These are phyloP conservation scores for Phytophthora megakarya DNA, from an alignment of 352 stramenopile species.

Conservation along the genomic window DNA sequence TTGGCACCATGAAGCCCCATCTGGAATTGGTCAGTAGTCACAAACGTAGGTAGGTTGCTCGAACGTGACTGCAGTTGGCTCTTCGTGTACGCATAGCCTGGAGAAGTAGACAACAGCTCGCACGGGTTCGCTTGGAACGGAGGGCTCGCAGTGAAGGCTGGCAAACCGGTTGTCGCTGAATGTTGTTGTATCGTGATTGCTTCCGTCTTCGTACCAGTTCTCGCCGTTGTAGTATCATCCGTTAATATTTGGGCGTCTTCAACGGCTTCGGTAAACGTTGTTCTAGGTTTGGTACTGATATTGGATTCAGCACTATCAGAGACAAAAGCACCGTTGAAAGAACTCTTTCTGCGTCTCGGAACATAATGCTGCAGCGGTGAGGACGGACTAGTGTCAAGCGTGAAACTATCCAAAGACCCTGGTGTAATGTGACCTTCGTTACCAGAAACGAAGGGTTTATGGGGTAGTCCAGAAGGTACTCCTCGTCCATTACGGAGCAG, in stretches of 20 bases:
- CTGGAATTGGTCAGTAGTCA: constrained; percentile 61
- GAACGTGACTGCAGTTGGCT: constrained; percentile 55
- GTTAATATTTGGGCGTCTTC: not conserved
- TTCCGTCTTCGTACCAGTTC: constrained; percentile 15
- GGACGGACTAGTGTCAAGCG: constrained; percentile 41
- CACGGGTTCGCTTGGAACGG: constrained; percentile 71
- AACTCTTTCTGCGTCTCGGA: constrained; percentile 40
- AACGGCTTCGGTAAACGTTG: constrained; percentile 36
- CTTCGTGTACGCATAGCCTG: constrained; percentile 77
- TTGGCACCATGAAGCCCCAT: constrained; percentile 31
- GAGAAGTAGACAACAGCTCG: constrained; percentile 73
- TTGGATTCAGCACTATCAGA: constrained; percentile 31
- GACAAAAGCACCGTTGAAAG: constrained; percentile 51
- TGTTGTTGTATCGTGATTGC: constrained; percentile 18
- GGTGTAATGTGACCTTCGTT: constrained; percentile 40
- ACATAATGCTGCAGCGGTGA: constrained; percentile 20
- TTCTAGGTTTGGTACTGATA: not conserved
- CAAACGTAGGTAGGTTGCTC: constrained; percentile 56
- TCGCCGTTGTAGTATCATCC: not conserved
- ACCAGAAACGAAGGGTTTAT: constrained; percentile 18
- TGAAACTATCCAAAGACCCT: constrained; percentile 72
- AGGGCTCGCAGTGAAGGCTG: constrained; percentile 53
- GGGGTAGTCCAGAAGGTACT: constrained; percentile 38
- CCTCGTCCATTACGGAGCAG: constrained; percentile 47
- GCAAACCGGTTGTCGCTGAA: constrained; percentile 22